A percentile compares a stretch with the other conserved stretches of the same genome.
These are phyloP conservation scores for Saksenaea vasiformis DNA, from an alignment of 371 early-diverging fungal genomes.

Conservation along the genomic window DNA sequence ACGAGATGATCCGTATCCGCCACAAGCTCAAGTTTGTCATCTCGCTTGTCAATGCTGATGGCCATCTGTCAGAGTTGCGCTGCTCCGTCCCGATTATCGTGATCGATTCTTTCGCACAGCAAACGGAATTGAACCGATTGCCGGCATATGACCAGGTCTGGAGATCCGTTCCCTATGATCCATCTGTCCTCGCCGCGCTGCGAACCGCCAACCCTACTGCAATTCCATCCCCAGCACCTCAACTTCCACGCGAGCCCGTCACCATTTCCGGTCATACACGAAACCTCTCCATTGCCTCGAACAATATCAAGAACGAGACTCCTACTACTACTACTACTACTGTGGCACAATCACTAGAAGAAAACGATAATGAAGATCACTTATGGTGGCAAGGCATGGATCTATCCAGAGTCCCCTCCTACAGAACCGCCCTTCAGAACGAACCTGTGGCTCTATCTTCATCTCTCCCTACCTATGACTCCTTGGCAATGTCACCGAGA, in stretches of 20 bases:
- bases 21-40: slow-evolving; percentile 33
- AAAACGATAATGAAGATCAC: slow-evolving; percentile 5
- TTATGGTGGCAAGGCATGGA: slow-evolving; percentile 47
- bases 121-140: slow-evolving; percentile 29
- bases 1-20: slow-evolving; percentile 46
- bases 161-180: slow-evolving; percentile 35
- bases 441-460: slow-evolving; percentile 35
- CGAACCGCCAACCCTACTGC: slow-evolving; percentile 3
- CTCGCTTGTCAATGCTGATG: slow-evolving; percentile 28
- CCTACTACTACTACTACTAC: too few relatives aligned
- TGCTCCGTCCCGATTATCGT: slow-evolving; percentile 38
- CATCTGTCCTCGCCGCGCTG: slow-evolving; percentile 16
- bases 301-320: slow-evolving; percentile 9
- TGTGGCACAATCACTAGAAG: slow-evolving; percentile 6
- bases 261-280: slow-evolving; percentile 27
- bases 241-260: slow-evolving; percentile 14
- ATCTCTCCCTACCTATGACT: slow-evolving; percentile 47
- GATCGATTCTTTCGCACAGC: slow-evolving; percentile 34
- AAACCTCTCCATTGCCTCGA: slow-evolving; percentile 21
- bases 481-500: slow-evolving; percentile 23
- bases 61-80: slow-evolving; percentile 44
- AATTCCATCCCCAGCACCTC: slow-evolving; percentile 2
- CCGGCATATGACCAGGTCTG: slow-evolving; percentile 43
- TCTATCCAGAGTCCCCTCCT: slow-evolving; percentile 44
- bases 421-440: slow-evolving; percentile 39